Evolutionary conservation across 495 filamentous ascomycete species (phyloP), one percentile per base, ranked within the genome.

Genomic region (Mytilinidion resinicola): DNA sequence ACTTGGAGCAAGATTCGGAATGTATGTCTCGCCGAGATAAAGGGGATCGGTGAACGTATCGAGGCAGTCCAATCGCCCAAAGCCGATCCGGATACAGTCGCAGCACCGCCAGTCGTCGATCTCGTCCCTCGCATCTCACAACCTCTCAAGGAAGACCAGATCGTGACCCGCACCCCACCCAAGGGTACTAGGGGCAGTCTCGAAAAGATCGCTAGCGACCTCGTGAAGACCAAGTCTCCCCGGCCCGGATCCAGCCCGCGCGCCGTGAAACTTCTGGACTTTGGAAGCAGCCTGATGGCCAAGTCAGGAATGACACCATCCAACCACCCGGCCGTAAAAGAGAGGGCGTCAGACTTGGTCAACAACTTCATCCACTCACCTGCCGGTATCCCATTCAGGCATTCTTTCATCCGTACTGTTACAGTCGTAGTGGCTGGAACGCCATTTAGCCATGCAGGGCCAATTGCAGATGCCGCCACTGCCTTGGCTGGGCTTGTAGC

Each of bases 1-100:
- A 85, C 84, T 47, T 96, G 90, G 90, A 82, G 83, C 12, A 90
- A 96, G 62, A 81, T 96, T 38, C 77, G 84, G 52, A 74, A 70
- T 25, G 72, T 82, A 33, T 89, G 87, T 66, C 71, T 91, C 0
- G 77, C 79, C 30, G 78, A 84, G 15, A 80, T 97, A 38, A 80
- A 81, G 34, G 76, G 72, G 12, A 77, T 96, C 44, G 80, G 81
- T 41, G 70, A 72, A n/a, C 84, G 83, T 30, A 83, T 95, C 54
- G 74, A 82, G 15, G 70, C 74, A 25, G 81, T 74, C 60, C 76
- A 47, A 34, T 61, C 73, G 1, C 65, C 62, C 12, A 36, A 70
- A 20, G 63, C 71, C 37, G 63, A 72, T 37, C 50, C 59, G 1
- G 50, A 58, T 15, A 64, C 69, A 71, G 73, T n/a, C 75, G 70